A percentile compares a stretch with the other conserved stretches of the same genome.
These are phyloP conservation scores for Penicillium coffeae DNA, from an alignment of 495 filamentous ascomycete genomes.

Conservation along the genomic window DNA sequence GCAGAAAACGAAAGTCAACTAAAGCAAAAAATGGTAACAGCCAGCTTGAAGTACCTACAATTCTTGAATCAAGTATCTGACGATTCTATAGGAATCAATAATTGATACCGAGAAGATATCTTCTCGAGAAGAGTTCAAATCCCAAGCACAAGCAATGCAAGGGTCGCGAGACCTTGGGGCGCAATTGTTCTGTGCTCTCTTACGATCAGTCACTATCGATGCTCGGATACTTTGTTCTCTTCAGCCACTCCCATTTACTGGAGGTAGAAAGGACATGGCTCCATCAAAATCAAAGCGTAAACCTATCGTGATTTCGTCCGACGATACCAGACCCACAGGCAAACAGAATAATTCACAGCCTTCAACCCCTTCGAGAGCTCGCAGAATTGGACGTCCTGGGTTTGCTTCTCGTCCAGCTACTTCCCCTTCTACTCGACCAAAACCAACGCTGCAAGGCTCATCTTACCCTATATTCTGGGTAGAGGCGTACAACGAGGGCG, in stretches of 20 bases:
- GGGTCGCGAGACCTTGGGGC: conserved; percentile 88
- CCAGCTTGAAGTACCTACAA: background rate
- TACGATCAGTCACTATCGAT: conserved; percentile 73
- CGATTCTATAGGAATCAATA: conserved; percentile 27
- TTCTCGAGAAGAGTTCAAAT: conserved; percentile 66
- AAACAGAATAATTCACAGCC: conserved; percentile 13
- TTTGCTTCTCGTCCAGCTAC: conserved; percentile 25
- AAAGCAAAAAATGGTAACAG: conserved; percentile 48
- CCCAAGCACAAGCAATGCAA: conserved; percentile 57
- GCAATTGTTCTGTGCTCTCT: conserved; percentile 82
- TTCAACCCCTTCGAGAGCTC: conserved; percentile 17
- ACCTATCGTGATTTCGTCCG: conserved; percentile 36
- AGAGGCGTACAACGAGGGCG: conserved; percentile 76
- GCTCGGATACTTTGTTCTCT: conserved; percentile 91
- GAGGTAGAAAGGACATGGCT: conserved; percentile 49
- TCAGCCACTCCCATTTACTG: conserved; percentile 71
- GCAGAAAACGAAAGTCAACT: conserved; percentile 57
- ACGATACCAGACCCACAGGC: conserved; percentile 33
- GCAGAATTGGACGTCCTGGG: conserved; percentile 43
- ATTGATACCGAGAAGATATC: conserved; percentile 40
- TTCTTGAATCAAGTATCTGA: conserved; percentile 1
- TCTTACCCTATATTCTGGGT: conserved; percentile 87
- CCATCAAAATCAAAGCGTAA: conserved; percentile 35
- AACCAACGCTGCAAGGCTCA: conserved; percentile 40
- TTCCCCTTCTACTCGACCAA: background rate